Base-by-base conservation (phyloP, 371 early-diverging fungal genomes). In the Mucor lusitanicus region DNA sequence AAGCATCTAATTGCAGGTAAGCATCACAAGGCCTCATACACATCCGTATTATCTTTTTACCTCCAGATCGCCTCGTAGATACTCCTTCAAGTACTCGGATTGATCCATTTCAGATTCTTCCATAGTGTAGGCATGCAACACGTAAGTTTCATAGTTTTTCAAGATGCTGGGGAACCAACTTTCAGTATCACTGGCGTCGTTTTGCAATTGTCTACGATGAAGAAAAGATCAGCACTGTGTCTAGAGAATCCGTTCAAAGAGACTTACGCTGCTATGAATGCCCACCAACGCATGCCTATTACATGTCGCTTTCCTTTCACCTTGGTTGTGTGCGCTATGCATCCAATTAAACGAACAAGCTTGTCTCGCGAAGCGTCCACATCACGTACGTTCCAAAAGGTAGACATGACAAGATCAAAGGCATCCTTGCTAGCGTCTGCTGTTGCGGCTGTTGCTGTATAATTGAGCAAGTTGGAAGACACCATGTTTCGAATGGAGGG, bases 261-360 rank as follows among this genome's bases (percentile, higher is more conserved):
- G 39, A 37, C 69, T 30, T 79, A 79, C 80, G 60, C 59, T 19
- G 77, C 65, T 35, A 80, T 71, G 50, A 72, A 71, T n/a, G 56
- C 60, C 80, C 80, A 80, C 77, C 80, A 80, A 1, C 80, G 75
- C 74, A 75, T 75, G 0, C 77, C 80, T 25, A 77, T 58, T 0
- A 75, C 21, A 56, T 75, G 75, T 17, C 63, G 58, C 25, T 60
- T 71, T 15, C 72, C 67, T 60, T 65, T 68, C 3, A 35, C 53
- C 23, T 69, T 72, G 11, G 61, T 48, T 1, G 42, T 53, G 39
- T 73, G 76, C 6, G 74, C 57, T n/a, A 75, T 62, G 21, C 70
- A 69, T 1, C 72, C 61, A 21, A 77, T 27, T 8, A 80, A 59
- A 37, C 59, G 59, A 3, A 77, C 53, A 37, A 80, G 27, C 46